These are phyloP conservation scores for Acrocalymma vagum DNA, from an alignment of 2,329 filamentous ascomycete genomes.

Conservation along the genomic window DNA sequence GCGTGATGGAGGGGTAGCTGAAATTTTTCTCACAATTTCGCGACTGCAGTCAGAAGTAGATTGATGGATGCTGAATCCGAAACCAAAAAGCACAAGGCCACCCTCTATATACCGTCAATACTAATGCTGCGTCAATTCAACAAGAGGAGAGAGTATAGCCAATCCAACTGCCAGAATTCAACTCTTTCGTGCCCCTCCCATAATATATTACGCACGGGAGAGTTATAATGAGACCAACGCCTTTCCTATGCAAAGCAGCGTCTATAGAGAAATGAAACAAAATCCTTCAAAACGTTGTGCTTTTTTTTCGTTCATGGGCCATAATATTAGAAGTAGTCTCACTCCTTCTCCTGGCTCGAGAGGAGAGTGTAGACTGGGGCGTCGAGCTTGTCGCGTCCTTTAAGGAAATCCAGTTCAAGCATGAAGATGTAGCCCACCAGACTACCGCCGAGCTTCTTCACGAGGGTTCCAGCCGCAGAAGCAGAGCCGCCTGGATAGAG, in stretches of 20 bases:
- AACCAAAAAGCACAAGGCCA: too few relatives aligned
- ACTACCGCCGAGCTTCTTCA: constrained; percentile 84
- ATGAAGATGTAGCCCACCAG: constrained; percentile 93
- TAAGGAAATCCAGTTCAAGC: constrained; percentile 91
- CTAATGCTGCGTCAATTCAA: too few relatives aligned
- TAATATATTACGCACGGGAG: too few relatives aligned
- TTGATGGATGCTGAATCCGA: too few relatives aligned
- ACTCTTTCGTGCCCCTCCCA: too few relatives aligned
- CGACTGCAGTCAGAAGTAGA: too few relatives aligned
- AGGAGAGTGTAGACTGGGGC: constrained; percentile 86
- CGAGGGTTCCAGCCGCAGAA: constrained; percentile 83
- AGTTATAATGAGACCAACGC: constrained; percentile 25
- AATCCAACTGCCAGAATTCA: too few relatives aligned
- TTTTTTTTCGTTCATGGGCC: constrained; percentile 7
- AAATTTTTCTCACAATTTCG: too few relatives aligned
- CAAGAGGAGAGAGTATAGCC: too few relatives aligned
- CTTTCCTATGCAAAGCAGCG: constrained; percentile 26
- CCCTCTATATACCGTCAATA: too few relatives aligned
- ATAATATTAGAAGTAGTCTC: constrained; percentile 6
- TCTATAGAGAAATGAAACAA: constrained; percentile 17
- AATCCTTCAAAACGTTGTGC: constrained; percentile 5
- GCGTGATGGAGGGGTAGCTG: constrained; percentile 16
- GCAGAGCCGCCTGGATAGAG: constrained; percentile 81
- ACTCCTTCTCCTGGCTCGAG: constrained; percentile 63
- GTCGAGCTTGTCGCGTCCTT: constrained; percentile 88